phyloP scores from a whole-genome alignment of 345 rosid species.

The Citrus sp. region DNA sequence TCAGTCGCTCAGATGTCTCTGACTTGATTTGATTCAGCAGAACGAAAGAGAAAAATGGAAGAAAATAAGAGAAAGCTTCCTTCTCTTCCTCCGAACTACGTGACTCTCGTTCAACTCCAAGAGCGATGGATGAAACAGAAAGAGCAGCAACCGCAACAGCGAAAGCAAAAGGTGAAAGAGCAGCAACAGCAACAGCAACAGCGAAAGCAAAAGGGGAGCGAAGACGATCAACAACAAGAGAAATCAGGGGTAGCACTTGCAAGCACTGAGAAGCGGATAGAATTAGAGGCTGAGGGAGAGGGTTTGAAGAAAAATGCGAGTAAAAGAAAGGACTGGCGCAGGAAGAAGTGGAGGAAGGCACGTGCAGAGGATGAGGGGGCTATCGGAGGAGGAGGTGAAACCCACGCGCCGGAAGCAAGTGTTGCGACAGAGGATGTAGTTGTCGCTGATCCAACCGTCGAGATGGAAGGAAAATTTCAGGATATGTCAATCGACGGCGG shows the following conservation, averaged over 20 bases:
- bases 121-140: slow-evolving; percentile 11
- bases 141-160: not conserved
- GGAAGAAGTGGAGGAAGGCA: not conserved
- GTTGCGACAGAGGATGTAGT: slow-evolving; percentile 1
- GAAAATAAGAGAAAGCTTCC: slow-evolving; percentile 10
- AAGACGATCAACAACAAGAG: not conserved
- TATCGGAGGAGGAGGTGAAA: not conserved
- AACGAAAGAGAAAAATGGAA: not conserved
- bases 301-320: not conserved
- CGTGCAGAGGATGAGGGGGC: not conserved
- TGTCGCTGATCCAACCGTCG: slow-evolving; percentile 7
- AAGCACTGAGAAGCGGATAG: not conserved
- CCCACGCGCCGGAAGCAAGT: not conserved
- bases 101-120: slow-evolving; percentile 19
- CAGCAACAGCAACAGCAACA: not conserved
- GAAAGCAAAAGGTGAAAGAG: not conserved
- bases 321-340: not conserved
- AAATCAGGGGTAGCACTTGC: not conserved
- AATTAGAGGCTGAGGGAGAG: not conserved
- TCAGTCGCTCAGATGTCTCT: not conserved
- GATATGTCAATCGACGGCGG: not conserved
- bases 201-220: not conserved
- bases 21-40: not conserved
- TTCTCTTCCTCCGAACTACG: slow-evolving; percentile 17
- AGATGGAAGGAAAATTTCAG: slow-evolving; percentile 3